A percentile compares a stretch with the other conserved stretches of the same genome.
phyloP scores from a whole-genome alignment of 345 rosid species.

The Rubroshorea leprosula region DNA sequence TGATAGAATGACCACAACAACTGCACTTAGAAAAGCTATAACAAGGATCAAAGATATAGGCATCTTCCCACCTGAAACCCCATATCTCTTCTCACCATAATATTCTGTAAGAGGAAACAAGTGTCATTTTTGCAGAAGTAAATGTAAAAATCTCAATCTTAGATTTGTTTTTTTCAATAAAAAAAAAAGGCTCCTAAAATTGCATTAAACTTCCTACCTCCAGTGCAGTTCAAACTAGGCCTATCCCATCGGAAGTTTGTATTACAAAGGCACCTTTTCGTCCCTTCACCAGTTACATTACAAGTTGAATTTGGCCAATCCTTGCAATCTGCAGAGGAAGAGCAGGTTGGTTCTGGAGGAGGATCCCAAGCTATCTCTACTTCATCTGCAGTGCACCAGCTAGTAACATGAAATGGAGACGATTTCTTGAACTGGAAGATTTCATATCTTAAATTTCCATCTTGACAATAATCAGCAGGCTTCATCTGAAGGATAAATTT shows the following conservation, averaged over 20 bases:
- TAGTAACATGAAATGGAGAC: conserved; percentile 31
- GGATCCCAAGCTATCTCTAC: conserved; percentile 51
- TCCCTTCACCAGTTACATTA: conserved; percentile 24
- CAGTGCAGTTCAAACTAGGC: conserved; percentile 34
- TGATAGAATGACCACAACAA: conserved; percentile 29
- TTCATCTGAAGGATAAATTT: conserved; percentile 32
- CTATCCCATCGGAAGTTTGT: conserved; percentile 41
- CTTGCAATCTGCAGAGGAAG: conserved; percentile 40
- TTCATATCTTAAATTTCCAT: conserved; percentile 8
- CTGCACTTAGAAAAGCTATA: conserved; percentile 28
- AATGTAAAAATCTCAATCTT: neutral
- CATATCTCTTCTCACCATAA: conserved; percentile 12
- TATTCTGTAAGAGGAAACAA: conserved; percentile 14
- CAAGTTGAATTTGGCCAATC: conserved; percentile 56
- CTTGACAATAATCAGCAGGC: conserved; percentile 17
- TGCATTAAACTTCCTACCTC: conserved; percentile 25
- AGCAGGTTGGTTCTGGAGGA: conserved; percentile 51
- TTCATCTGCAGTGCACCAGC: conserved; percentile 36
- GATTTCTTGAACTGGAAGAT: conserved; percentile 21
- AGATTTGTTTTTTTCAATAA: neutral
- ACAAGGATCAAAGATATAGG: conserved; percentile 30
- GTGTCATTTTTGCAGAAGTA: neutral
- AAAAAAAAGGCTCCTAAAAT: neutral
- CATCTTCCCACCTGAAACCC: conserved; percentile 16
- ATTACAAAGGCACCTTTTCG: conserved; percentile 43